Evolutionary conservation across 2,329 filamentous ascomycete genomes (phyloP).

Genomic region (Colletotrichum costaricense): DNA sequence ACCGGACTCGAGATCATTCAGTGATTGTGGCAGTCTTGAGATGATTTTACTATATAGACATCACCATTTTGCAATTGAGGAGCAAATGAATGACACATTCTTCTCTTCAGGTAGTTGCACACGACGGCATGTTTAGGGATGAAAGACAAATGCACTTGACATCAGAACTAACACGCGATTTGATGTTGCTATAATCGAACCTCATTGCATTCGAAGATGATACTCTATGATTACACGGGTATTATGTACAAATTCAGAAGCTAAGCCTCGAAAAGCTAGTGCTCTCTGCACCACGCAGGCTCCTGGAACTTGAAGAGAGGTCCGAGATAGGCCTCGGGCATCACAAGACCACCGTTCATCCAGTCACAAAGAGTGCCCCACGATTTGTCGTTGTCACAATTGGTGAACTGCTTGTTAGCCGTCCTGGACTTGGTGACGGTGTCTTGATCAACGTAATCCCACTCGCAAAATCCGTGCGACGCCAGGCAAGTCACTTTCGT

Average conservation of each 20-base stretch:
- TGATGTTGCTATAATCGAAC: no score
- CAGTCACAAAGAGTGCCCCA: conserved; percentile 39
- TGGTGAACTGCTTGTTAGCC: conserved; percentile 37
- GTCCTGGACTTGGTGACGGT: conserved; percentile 5
- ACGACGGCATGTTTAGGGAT: no score
- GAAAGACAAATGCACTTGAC: no score
- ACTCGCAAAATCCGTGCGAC: conserved; percentile 41
- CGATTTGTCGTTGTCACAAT: conserved; percentile 38
- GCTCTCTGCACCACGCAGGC: conserved; percentile 10
- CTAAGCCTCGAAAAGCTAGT: neutral
- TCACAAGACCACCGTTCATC: conserved; percentile 34
- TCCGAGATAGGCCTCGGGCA: conserved; percentile 41
- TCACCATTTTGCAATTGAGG: no score
- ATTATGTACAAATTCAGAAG: neutral
- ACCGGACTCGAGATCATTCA: neutral
- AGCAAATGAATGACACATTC: no score
- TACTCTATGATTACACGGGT: neutral
- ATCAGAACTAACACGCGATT: no score
- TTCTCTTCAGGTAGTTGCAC: no score
- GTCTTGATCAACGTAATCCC: conserved; percentile 32
- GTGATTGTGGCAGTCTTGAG: neutral
- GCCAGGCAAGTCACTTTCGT: conserved; percentile 39
- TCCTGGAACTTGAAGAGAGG: conserved; percentile 32
- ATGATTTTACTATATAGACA: neutral
- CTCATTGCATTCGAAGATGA: no score